phyloP scores from a whole-genome alignment of 164 flowering plant genomes.

The Stephania yunnanensis region DNA sequence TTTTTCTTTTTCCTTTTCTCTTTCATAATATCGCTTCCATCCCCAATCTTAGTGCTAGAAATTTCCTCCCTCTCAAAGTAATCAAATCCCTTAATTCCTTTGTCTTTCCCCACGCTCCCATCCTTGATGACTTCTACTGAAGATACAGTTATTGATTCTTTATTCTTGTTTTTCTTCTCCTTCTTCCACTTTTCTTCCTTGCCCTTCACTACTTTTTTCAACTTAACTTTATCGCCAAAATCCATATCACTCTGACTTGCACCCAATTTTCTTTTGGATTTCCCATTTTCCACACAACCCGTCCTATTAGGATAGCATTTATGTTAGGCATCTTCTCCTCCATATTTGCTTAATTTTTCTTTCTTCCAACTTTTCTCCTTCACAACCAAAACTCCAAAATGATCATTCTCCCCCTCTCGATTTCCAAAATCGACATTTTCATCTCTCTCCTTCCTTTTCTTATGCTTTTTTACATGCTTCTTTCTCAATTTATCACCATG shows the following conservation, averaged over 20 bases:
- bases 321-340: background rate
- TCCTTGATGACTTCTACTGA: background rate
- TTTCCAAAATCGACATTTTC: background rate
- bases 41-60: background rate
- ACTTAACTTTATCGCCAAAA: background rate
- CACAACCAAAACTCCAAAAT: background rate
- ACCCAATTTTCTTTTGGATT: no score
- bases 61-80: background rate
- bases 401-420: background rate
- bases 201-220: background rate
- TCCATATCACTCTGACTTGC: background rate
- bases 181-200: slow-evolving; percentile 17
- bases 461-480: slow-evolving; percentile 4
- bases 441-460: slow-evolving; percentile 1
- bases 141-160: background rate
- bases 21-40: background rate
- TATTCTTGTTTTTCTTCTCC: slow-evolving; percentile 11
- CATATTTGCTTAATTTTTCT: background rate
- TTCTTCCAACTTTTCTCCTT: background rate
- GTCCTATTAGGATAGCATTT: background rate
- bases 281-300: background rate
- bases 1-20: slow-evolving; percentile 2
- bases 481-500: background rate
- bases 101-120: background rate
- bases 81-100: background rate